Conservation (phyloP, 108 stramenopile species). For the Fistulifera pelliculosa region DNA sequence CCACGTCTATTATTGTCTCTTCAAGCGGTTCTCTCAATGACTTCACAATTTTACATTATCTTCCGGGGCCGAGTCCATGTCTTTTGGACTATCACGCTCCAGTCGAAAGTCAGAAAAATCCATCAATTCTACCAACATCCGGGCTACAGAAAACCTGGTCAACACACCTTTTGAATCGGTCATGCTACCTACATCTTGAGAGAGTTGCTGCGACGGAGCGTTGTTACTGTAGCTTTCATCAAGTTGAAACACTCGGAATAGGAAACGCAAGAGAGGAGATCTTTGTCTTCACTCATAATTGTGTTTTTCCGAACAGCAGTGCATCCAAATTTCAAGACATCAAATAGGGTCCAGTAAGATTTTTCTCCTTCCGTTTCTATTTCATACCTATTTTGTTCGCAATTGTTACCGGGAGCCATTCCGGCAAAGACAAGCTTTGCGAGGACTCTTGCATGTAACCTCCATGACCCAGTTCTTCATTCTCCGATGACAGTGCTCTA, state of each 20-base stretch:
- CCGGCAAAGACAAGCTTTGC: conserved; percentile 55
- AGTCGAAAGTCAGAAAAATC: conserved; percentile 61
- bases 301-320: conserved; percentile 41
- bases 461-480: conserved; percentile 67
- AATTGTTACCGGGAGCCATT: conserved; percentile 1
- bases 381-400: not conserved
- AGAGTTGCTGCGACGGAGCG: not conserved
- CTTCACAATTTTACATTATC: conserved; percentile 6
- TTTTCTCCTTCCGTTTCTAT: not conserved
- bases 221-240: not conserved
- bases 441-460: conserved; percentile 61
- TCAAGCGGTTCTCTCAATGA: conserved; percentile 6
- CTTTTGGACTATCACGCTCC: conserved; percentile 41
- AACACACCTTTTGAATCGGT: conserved; percentile 17
- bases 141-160: conserved; percentile 41
- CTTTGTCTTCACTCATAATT: conserved; percentile 11
- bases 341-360: conserved; percentile 52
- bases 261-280: not conserved
- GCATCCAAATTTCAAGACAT: conserved; percentile 77
- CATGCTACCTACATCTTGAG: not conserved
- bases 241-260: conserved; percentile 4
- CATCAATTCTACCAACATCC: conserved; percentile 50
- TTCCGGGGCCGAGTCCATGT: conserved; percentile 10
- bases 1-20: conserved; percentile 21
- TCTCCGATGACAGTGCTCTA: conserved; percentile 32